A percentile compares a stretch with the other conserved stretches of the same genome.
phyloP scores from a whole-genome alignment of 495 filamentous ascomycete species.

The Lindgomyces ingoldianus region DNA sequence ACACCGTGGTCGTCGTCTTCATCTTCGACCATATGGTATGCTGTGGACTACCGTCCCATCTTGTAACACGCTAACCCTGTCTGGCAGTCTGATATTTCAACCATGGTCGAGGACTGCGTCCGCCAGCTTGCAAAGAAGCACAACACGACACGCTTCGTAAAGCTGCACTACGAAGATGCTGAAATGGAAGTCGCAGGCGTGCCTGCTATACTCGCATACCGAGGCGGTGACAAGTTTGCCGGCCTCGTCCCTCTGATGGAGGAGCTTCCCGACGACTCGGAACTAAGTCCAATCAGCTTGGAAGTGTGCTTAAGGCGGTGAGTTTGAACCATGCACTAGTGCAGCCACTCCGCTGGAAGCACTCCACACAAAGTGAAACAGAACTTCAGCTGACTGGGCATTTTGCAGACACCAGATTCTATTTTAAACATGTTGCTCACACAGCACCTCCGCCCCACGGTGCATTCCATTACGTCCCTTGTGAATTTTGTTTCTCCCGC shows the following conservation, averaged over 20 bases:
- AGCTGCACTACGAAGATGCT: constrained; percentile 86
- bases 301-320: constrained; percentile 64
- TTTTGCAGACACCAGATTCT: constrained; percentile 7
- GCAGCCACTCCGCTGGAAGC: neutral
- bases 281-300: constrained; percentile 59
- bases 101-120: constrained; percentile 75
- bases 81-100: constrained; percentile 72
- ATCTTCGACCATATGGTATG: constrained; percentile 86
- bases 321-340: constrained; percentile 10
- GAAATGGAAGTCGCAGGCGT: constrained; percentile 91
- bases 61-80: constrained; percentile 29
- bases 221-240: constrained; percentile 83
- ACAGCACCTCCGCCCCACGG: neutral
- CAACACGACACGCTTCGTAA: constrained; percentile 77
- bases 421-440: neutral
- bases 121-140: constrained; percentile 68
- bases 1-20: constrained; percentile 89
- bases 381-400: constrained; percentile 22
- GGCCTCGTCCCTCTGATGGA: constrained; percentile 83
- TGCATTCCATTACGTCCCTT: neutral
- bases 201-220: constrained; percentile 87
- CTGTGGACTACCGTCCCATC: neutral
- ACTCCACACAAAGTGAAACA: constrained; percentile 1
- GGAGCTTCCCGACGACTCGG: constrained; percentile 72
- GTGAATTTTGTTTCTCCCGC: neutral